Evolutionary conservation across 1,284 basidiomycete species (phyloP).

Genomic region (Mrakiaceae sp.): DNA sequence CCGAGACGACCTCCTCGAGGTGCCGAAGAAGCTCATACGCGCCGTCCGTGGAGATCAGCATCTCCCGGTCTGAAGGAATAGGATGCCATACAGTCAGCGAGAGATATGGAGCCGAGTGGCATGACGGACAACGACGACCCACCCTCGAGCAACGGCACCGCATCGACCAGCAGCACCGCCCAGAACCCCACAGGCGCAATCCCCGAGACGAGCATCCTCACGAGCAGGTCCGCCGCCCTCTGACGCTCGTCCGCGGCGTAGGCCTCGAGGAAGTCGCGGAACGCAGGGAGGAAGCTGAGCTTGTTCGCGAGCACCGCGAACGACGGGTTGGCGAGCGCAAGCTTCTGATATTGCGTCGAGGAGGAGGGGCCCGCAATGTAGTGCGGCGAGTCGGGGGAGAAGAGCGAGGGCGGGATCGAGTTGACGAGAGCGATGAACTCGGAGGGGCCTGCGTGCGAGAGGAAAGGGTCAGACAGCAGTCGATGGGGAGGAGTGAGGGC

Average conservation of each 20-base stretch:
- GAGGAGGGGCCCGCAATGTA: constrained; percentile 5
- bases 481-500: background rate
- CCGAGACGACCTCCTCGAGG: constrained; percentile 34
- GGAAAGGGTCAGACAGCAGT: background rate
- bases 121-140: constrained; percentile 13
- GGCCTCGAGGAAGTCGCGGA: constrained; percentile 38
- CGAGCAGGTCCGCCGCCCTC: constrained; percentile 33
- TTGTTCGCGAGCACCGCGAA: constrained; percentile 28
- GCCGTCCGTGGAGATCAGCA: constrained; percentile 31
- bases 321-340: constrained; percentile 17
- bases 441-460: constrained; percentile 9
- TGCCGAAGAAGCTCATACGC: constrained; percentile 38
- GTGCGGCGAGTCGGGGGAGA: constrained; percentile 15
- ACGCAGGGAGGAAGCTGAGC: constrained; percentile 38
- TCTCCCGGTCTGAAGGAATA: constrained; percentile 28
- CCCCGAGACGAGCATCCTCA: constrained; percentile 32
- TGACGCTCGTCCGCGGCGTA: constrained; percentile 29
- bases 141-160: constrained; percentile 36
- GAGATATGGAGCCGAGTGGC: too few relatives aligned
- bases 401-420: constrained; percentile 18
- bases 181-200: constrained; percentile 37
- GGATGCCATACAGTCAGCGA: background rate
- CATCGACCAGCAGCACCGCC: constrained; percentile 37
- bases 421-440: constrained; percentile 16
- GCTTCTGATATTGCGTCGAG: constrained; percentile 1